A percentile compares a stretch with the other conserved stretches of the same genome.
phyloP scores from a whole-genome alignment of 2,329 filamentous ascomycete species.

The Lachnellula hyalina region DNA sequence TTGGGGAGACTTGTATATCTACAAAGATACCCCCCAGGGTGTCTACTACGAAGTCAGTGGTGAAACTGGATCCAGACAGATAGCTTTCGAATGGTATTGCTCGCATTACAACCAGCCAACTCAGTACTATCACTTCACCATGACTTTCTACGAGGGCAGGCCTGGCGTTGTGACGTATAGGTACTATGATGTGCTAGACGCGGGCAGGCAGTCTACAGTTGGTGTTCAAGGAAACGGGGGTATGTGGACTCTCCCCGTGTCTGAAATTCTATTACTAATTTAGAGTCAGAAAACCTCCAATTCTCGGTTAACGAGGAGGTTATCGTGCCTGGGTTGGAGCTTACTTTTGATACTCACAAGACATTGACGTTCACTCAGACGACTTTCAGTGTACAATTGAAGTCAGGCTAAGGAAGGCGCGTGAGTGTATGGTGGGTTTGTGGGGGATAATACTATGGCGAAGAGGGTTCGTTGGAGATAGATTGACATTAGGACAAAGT shows the following conservation, averaged over 20 bases:
- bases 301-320: background rate
- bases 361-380: background rate
- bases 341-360: background rate
- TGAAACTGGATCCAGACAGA: background rate
- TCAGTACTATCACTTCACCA: background rate
- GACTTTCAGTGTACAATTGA: background rate
- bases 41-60: background rate
- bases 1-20: background rate
- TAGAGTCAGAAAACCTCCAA: background rate
- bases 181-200: background rate
- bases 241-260: background rate
- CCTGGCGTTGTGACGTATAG: background rate
- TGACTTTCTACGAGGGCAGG: background rate
- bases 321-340: background rate
- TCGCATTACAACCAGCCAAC: background rate
- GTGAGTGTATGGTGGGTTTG: too few relatives aligned
- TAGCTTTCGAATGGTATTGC: background rate
- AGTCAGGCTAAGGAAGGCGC: too few relatives aligned
- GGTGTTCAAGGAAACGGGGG: background rate
- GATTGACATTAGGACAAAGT: too few relatives aligned
- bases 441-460: too few relatives aligned
- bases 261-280: background rate
- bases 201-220: background rate
- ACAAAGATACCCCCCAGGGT: background rate
- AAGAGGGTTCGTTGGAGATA: too few relatives aligned